These are phyloP conservation scores for Xylariaceae sp. DNA, from an alignment of 2,329 filamentous ascomycete species.

Conservation along the genomic window DNA sequence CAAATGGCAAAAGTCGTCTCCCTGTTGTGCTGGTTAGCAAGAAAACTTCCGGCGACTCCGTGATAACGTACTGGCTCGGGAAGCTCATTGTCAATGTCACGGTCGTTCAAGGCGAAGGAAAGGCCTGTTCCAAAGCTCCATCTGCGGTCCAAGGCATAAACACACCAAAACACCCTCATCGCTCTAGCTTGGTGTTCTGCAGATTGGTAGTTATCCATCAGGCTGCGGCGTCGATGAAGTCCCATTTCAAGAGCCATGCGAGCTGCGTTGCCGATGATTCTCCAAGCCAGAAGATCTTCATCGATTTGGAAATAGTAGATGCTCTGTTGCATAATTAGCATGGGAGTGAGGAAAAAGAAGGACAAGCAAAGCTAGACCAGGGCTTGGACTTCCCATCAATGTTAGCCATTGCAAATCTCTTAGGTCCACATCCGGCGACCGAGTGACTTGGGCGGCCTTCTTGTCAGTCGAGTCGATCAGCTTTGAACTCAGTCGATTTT, in stretches of 20 bases:
- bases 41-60: neutral
- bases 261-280: conserved; percentile 7
- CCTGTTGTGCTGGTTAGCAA: neutral
- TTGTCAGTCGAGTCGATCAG: conserved; percentile 7
- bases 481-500: conserved; percentile 4
- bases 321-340: neutral
- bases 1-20: conserved; percentile 4
- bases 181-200: neutral
- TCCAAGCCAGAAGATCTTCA: conserved; percentile 7
- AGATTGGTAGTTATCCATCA: conserved; percentile 8
- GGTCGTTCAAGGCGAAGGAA: conserved; percentile 6
- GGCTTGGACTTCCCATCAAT: neutral
- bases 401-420: conserved; percentile 8
- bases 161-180: conserved; percentile 8
- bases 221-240: conserved; percentile 8
- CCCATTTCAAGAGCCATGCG: conserved; percentile 9
- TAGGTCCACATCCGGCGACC: conserved; percentile 3
- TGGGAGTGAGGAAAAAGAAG: neutral
- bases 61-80: conserved; percentile 6
- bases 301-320: conserved; percentile 2
- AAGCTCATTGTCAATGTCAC: conserved; percentile 6
- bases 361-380: neutral
- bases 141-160: conserved; percentile 9
- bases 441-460: conserved; percentile 7
- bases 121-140: conserved; percentile 10